These are phyloP conservation scores for Moesziomyces antarcticus DNA, from an alignment of 1,284 basidiomycete species.

Conservation along the genomic window DNA sequence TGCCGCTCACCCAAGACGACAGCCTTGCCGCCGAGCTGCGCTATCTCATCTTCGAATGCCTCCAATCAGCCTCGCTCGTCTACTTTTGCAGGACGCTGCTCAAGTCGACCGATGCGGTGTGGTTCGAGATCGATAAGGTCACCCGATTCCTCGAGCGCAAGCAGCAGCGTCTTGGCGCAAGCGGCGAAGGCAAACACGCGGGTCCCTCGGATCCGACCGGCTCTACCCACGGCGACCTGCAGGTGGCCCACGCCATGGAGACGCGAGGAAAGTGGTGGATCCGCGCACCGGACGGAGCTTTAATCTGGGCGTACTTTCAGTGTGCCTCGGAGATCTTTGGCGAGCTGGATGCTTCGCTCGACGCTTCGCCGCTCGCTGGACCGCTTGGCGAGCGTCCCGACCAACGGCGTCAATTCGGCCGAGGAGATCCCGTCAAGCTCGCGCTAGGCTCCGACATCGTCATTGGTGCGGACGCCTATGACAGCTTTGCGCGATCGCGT, in stretches of 20 bases:
- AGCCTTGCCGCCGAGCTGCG: slow-evolving; percentile 28
- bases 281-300: slow-evolving; percentile 16
- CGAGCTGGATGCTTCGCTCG: slow-evolving; percentile 5
- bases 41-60: slow-evolving; percentile 29
- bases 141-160: slow-evolving; percentile 25
- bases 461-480: slow-evolving; percentile 6
- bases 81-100: slow-evolving; percentile 19
- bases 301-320: slow-evolving; percentile 29
- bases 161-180: slow-evolving; percentile 1
- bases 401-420: slow-evolving; percentile 2
- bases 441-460: slow-evolving; percentile 11
- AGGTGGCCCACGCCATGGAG: slow-evolving; percentile 15
- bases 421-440: slow-evolving; percentile 6
- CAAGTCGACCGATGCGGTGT: slow-evolving; percentile 18
- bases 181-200: background rate
- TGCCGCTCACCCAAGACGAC: slow-evolving; percentile 19
- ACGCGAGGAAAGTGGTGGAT: slow-evolving; percentile 24
- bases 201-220: background rate
- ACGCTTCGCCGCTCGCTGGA: background rate
- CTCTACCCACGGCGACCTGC: background rate
- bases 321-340: slow-evolving; percentile 25
- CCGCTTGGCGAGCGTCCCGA: background rate
- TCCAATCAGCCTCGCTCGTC: slow-evolving; percentile 20
- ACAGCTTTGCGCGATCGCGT: slow-evolving; percentile 4
- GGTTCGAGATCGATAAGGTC: slow-evolving; percentile 24